Conservation (phyloP, 2,329 filamentous ascomycete species). For the Monilinia polystroma region DNA sequence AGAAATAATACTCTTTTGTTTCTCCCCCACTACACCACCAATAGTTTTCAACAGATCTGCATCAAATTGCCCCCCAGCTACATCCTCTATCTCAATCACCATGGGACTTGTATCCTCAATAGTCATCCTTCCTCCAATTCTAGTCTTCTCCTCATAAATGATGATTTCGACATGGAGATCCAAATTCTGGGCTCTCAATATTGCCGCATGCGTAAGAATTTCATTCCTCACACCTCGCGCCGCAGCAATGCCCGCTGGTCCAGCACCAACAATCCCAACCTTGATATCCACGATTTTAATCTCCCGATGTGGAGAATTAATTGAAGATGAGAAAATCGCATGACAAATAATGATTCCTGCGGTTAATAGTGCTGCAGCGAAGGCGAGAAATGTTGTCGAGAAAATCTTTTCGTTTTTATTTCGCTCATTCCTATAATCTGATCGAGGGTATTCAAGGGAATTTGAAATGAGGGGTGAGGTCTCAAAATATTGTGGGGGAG, state of each 20-base stretch:
- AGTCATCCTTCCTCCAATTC: slow-evolving; percentile 17
- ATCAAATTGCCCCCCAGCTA: slow-evolving; percentile 1
- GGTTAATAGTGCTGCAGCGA: background rate
- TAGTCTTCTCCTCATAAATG: slow-evolving; percentile 9
- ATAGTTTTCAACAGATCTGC: background rate
- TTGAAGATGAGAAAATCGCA: background rate
- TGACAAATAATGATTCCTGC: background rate
- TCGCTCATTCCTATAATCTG: accelerated
- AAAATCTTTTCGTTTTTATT: background rate
- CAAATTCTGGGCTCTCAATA: background rate
- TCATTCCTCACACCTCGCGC: slow-evolving; percentile 1
- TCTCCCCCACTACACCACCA: background rate
- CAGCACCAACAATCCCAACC: slow-evolving; percentile 13
- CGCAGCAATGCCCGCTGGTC: slow-evolving; percentile 9
- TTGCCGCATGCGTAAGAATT: background rate
- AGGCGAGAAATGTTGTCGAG: background rate
- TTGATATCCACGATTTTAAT: background rate
- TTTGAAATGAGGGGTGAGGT: background rate
- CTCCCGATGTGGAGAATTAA: background rate
- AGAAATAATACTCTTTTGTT: background rate
- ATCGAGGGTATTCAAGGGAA: too few species aligned
- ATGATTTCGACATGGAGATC: slow-evolving; percentile 12
- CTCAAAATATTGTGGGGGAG: background rate
- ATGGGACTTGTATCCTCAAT: background rate
- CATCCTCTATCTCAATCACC: slow-evolving; percentile 16